Evolutionary conservation across 108 stramenopile genomes (phyloP).

Genomic region (Skeletonema grethae): DNA sequence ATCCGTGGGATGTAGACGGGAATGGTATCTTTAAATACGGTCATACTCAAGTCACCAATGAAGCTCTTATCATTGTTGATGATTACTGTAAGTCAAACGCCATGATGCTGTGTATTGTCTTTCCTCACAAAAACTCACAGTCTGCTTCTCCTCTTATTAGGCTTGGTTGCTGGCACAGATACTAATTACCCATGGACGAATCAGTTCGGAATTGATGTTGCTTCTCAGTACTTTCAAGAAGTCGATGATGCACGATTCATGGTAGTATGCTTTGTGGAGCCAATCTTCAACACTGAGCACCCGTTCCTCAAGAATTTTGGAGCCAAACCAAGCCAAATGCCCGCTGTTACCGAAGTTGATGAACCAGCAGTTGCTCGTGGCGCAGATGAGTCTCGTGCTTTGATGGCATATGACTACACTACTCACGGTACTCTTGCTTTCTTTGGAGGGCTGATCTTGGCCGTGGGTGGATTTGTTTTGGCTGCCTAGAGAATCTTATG

Average conservation of each 20-base stretch:
- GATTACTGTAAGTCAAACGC: slow-evolving; percentile 32
- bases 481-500: neutral
- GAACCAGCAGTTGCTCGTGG: slow-evolving; percentile 1
- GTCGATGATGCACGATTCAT: slow-evolving; percentile 45
- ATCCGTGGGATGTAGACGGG: slow-evolving; percentile 54
- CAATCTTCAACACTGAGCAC: slow-evolving; percentile 42
- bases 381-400: neutral
- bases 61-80: slow-evolving; percentile 44
- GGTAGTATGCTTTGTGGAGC: slow-evolving; percentile 50
- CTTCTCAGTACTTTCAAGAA: slow-evolving; percentile 32
- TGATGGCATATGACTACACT: neutral
- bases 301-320: slow-evolving; percentile 12
- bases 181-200: slow-evolving; percentile 45
- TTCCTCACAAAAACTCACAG: neutral
- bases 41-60: slow-evolving; percentile 46
- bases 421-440: neutral
- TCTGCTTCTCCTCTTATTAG: neutral
- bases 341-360: neutral
- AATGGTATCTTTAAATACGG: slow-evolving; percentile 52
- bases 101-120: neutral
- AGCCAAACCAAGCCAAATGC: slow-evolving; percentile 1
- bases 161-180: slow-evolving; percentile 43
- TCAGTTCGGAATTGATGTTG: slow-evolving; percentile 16
- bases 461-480: slow-evolving; percentile 2
- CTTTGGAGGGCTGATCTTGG: neutral